phyloP scores from a whole-genome alignment of 805 yeast genomes.

The Ogataea haglerorum region DNA sequence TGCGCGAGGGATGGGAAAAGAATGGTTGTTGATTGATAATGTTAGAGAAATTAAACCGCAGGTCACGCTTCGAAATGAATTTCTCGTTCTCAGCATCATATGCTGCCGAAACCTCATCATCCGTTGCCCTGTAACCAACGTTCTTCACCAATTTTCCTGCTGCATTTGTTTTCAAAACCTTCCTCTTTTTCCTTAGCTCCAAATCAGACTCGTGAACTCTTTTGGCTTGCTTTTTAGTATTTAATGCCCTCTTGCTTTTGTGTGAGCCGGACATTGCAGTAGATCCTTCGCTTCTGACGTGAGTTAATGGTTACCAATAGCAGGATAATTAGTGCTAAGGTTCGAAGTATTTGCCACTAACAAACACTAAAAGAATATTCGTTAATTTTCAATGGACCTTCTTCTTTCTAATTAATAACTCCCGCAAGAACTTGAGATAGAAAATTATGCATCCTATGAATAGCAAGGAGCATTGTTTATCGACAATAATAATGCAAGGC shows the following conservation, averaged over 20 bases:
- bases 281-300: no score
- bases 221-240: constrained; percentile 4
- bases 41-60: constrained; percentile 26
- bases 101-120: background rate
- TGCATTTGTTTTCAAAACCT: background rate
- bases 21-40: constrained; percentile 25
- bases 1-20: constrained; percentile 24
- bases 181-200: constrained; percentile 5
- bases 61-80: constrained; percentile 18
- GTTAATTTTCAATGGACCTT: no score
- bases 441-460: constrained; percentile 3
- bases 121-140: background rate
- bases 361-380: no score
- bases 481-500: constrained; percentile 3
- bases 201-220: constrained; percentile 1
- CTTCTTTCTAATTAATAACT: no score
- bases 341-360: no score
- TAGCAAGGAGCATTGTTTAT: background rate
- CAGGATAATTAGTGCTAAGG: no score
- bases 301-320: no score
- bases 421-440: background rate
- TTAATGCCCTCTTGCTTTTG: constrained; percentile 1
- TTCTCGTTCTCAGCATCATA: constrained; percentile 6
- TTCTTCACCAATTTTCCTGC: background rate
- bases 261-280: constrained; percentile 1